A percentile compares a stretch with the other conserved stretches of the same genome.
phyloP scores from a whole-genome alignment of 202 grass and related monocot species.

The Miscanthus sacchariflorus region DNA sequence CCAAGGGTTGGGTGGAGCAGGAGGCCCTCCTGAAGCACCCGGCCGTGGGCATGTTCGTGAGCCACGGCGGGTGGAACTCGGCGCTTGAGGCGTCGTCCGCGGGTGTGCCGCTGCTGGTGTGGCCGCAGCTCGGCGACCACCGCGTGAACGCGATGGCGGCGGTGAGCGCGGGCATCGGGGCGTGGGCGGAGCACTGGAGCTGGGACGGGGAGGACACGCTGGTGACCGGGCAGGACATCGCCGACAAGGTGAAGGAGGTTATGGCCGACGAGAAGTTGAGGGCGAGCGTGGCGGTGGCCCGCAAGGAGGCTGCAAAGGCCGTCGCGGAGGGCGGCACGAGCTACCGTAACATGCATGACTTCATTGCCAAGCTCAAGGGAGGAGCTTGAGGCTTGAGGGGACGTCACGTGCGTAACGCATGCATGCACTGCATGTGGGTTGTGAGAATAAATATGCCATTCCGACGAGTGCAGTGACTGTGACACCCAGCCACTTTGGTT shows the following conservation, averaged over 20 bases:
- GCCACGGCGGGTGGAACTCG: conserved; percentile 76
- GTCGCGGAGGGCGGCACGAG: conserved; percentile 26
- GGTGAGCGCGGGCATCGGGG: conserved; percentile 19
- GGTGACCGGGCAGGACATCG: conserved; percentile 44
- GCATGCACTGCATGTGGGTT: too few relatives aligned
- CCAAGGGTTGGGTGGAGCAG: conserved; percentile 67
- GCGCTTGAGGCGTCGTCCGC: conserved; percentile 22
- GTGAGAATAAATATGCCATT: too few relatives aligned
- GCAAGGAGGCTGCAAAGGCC: not conserved
- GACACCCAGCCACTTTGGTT: too few relatives aligned
- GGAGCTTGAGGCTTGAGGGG: not conserved
- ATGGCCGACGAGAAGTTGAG: conserved; percentile 18
- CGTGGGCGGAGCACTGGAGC: conserved; percentile 54
- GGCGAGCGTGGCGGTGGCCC: not conserved
- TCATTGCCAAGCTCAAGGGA: not conserved
- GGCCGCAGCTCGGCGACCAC: conserved; percentile 55
- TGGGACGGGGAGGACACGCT: conserved; percentile 47
- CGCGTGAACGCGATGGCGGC: conserved; percentile 44
- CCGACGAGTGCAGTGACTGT: too few relatives aligned
- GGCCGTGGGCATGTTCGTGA: conserved; percentile 46
- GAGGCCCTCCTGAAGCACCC: conserved; percentile 52
- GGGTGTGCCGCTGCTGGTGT: conserved; percentile 25
- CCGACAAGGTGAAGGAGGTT: conserved; percentile 40
- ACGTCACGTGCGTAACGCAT: too few relatives aligned
- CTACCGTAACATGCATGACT: conserved; percentile 19